These are phyloP conservation scores for Epichloe glyceriae DNA, from an alignment of 2,329 filamentous ascomycete genomes.

Conservation along the genomic window DNA sequence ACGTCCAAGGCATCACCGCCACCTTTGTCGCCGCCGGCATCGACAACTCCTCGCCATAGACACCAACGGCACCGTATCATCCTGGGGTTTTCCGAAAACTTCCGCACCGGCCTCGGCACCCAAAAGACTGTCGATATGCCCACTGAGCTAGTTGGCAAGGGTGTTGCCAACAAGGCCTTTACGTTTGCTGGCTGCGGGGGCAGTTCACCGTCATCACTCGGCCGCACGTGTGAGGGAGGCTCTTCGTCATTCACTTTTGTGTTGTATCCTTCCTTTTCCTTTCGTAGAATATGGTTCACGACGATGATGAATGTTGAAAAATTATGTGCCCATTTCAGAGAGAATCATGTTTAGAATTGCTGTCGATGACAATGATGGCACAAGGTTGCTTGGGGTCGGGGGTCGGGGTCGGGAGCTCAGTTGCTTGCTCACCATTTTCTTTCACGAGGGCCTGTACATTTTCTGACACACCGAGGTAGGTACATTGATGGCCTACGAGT, in stretches of 20 bases:
- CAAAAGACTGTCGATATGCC: constrained; percentile 2
- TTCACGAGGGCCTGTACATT: too few relatives aligned
- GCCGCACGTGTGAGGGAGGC: background rate
- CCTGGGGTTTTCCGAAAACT: constrained; percentile 61
- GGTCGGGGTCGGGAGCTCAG: background rate
- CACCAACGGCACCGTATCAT: constrained; percentile 51
- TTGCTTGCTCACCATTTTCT: too few relatives aligned
- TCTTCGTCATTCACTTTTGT: background rate
- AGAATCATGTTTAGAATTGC: background rate
- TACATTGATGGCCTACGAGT: too few relatives aligned
- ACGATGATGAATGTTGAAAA: background rate
- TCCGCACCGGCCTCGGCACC: constrained; percentile 59
- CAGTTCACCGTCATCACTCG: constrained; percentile 5
- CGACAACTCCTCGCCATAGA: constrained; percentile 57
- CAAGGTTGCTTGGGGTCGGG: background rate
- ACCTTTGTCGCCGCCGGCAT: constrained; percentile 41
- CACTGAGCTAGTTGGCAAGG: constrained; percentile 2
- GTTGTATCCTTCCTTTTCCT: background rate
- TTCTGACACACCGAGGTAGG: too few relatives aligned
- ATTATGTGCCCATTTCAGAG: background rate
- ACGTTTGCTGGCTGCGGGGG: constrained; percentile 5
- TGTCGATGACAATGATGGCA: background rate
- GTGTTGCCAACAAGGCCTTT: constrained; percentile 1
- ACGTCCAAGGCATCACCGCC: constrained; percentile 5
- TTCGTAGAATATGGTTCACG: background rate